Base-by-base conservation (phyloP, 2,329 filamentous ascomycete species). In the Colletotrichum cuscutae region DNA sequence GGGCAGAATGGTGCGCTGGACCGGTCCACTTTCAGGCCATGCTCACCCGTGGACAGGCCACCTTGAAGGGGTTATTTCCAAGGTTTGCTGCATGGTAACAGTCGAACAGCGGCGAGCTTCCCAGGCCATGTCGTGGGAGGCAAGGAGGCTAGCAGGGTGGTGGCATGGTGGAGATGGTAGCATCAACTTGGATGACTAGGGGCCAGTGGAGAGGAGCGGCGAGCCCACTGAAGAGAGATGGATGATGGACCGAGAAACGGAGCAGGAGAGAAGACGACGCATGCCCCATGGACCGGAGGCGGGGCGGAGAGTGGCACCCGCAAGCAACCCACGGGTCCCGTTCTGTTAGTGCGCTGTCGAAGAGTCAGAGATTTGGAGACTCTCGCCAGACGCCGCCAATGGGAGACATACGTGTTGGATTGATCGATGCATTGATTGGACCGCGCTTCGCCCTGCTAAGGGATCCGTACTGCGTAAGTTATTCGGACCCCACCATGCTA, bases 11-110 rank as follows among this genome's bases (percentile, higher is more conserved):
- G 59, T 70, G 66, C 65, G 60, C 60, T 70, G 66, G 60, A 65
- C 46, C 63, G 66, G 70, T 65, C 70, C 70, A 70, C 66, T 26
- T 70, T 8, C 60, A 61, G 70, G 37, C 56, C 60, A 70, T 72
- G 5, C 26, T 65, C 66, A 35, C 26, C 56, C 59, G 30, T 70
- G 59, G 66, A 65, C 70, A 70, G 60, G 66, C 66, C 70, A 70
- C 19, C 65, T 56, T 35, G 59, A 28, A 49, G 56, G 54, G n/a
- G 35, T 30, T 30, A 49, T n/a, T 72, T 72, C 66, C 70, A 65
- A 70, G 70, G 60, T 70, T 70, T 30, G 46, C 61, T 64, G 66
- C 60, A 42, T 54, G 42, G 60, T 42, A 35, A 53, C 42, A 53
- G 28, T 28, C 24, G 56, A 67, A 30, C 49, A 62, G 63, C 49